Evolutionary conservation across 225 moss, liverwort and hornwort species (phyloP), one percentile per base, ranked within the genome.

Genomic region (Straminergon stramineum): DNA sequence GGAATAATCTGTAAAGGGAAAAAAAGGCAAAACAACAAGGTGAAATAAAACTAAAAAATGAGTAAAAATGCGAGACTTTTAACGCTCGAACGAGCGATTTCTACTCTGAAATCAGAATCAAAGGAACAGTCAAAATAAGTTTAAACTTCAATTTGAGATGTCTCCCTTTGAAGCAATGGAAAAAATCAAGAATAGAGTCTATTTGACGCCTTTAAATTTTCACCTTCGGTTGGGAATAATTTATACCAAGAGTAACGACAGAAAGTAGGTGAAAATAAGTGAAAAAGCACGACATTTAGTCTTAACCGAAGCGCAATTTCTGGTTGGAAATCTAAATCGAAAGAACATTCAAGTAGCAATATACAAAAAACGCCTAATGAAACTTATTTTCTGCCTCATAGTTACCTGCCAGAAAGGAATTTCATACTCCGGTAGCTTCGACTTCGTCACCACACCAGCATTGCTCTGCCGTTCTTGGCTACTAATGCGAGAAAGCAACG

Each of bases 351-450:
- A 30, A 53, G 13, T 35, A 68, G 43, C 43, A 52, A 71, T 5
- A 41, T 8, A 37, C 13, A 21, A 17, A 11, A 82, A 41, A 84
- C 12, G 61, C 43, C 52, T 34, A 84, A 57, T 26, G 30, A 35
- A 34, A 51, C 30, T 28, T 37, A 28, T 14, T 56, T 43, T 85
- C 17, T 53, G 48, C n/a, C 26, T 60, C 61, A 61, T 17, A 53
- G 12, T 39, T 73, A 94, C 94, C 94, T 94, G 94, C 94, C 94
- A 94, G 68, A 94, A 90, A 74, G 94, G 94, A 64, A 94, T 89
- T 75, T 92, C 92, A 61, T 77, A 92, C 45, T 86, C 90, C 27
- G 75, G 84, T 11, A 88, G 69, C 91, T 90, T 85, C 8, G 92
- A 39, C 81, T 90, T 88, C 30, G 76, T 45, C 69, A 86, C 41